Base-by-base conservation (phyloP, 1,284 basidiomycete species). In the Cutaneotrichosporon cyanovorans region DNA sequence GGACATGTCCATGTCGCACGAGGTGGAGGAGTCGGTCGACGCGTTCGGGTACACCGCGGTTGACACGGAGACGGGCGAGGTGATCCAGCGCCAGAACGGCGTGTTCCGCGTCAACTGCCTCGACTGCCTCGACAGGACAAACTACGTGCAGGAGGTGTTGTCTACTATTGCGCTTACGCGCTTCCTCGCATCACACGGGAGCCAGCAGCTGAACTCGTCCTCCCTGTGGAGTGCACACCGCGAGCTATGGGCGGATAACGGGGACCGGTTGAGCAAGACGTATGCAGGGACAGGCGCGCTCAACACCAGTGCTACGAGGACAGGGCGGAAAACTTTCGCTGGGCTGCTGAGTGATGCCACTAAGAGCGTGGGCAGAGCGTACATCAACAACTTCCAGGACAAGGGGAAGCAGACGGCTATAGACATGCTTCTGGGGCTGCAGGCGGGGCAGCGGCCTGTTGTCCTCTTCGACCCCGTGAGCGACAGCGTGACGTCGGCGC, bases 381-480 rank as follows among this genome's bases (percentile, higher is more conserved):
- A 97, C 63, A 95, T 97, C 68, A 95, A 93, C 68, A 97, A 97
- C 65, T 97, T 98, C 66, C 87, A 93, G 58, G 95, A 99, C 69
- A 89, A 88, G 68, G 81, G 79, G 37, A 98, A 98, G 68, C 95
- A 99, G 62, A 74, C 80, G 16, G 88, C 92, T 0, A 97, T 98
- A 53, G 95, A 98, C 63, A 85, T 90, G 78, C 85, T 98, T 57
- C 76, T 98, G 55, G 93, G 93, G 6, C 91, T 96, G 66, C 78
- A 97, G 70, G 87, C 80, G 51, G 83, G 83, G 40, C 92, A 97
- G 71, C 76, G 76, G 50, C 84, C 84, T 54, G 90, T 98, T 10
- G 83, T 84, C 7, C 87, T 98, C 45, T 97, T 86, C 63, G 90
- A 99, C 65, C 92, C 93, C 0, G 80, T 97, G 23, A 87, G 92